Evolutionary conservation across 192 early-diverging fungal species (phyloP).

Genomic region (Coemansia sp.): DNA sequence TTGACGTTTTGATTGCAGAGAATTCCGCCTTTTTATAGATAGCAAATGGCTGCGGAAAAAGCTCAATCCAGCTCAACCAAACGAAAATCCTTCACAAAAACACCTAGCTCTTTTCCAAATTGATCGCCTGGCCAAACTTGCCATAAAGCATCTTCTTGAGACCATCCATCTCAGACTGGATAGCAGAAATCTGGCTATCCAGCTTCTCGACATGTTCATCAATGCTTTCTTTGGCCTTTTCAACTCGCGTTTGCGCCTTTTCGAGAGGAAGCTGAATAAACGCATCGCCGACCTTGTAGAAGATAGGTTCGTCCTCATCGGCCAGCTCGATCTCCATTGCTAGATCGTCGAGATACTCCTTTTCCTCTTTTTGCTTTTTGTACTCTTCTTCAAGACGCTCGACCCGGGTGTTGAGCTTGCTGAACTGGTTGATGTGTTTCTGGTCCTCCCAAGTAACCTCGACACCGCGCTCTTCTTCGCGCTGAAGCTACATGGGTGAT

Average conservation of each 20-base stretch:
- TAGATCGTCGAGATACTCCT: constrained; percentile 95
- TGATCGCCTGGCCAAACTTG: constrained; percentile 94
- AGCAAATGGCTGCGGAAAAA: constrained; percentile 3
- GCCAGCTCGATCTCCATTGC: constrained; percentile 82
- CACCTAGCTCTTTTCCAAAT: constrained; percentile 79
- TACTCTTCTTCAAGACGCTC: constrained; percentile 78
- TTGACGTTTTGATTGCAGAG: neutral
- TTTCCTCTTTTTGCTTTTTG: constrained; percentile 82
- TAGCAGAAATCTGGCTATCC: constrained; percentile 62
- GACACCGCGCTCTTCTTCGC: constrained; percentile 81
- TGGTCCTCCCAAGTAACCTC: constrained; percentile 98
- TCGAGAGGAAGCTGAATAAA: constrained; percentile 79
- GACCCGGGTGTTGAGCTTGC: constrained; percentile 75
- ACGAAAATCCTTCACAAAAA: neutral
- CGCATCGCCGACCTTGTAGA: constrained; percentile 84
- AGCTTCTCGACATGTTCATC: constrained; percentile 62
- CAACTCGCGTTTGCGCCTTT: constrained; percentile 70
- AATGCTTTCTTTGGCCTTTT: constrained; percentile 62
- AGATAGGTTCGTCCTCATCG: constrained; percentile 86
- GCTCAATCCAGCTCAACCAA: neutral
- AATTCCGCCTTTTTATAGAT: neutral
- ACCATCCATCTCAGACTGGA: constrained; percentile 74
- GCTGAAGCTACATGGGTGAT: constrained; percentile 36
- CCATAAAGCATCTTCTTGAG: constrained; percentile 86
- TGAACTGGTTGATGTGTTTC: constrained; percentile 92